Conservation (phyloP, 768 basidiomycete species). For the Rhodotorula taiwanensis region DNA sequence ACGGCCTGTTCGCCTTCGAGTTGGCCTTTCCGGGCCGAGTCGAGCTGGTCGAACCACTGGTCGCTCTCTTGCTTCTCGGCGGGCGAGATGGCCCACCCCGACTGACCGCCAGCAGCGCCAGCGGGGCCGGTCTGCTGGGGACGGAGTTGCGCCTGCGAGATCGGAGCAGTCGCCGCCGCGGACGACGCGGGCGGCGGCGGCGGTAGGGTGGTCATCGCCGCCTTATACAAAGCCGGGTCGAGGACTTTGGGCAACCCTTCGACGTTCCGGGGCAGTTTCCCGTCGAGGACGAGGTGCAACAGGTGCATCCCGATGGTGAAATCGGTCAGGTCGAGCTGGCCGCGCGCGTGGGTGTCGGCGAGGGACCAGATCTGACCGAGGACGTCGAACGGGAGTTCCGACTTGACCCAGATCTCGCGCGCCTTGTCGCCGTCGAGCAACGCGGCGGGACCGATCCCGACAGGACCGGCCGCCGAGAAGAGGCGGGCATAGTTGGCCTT, state of each 20-base stretch:
- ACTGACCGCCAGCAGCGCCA: constrained; percentile 18
- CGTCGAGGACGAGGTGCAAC: constrained; percentile 85
- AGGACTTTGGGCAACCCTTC: constrained; percentile 52
- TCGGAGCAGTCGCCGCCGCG: constrained; percentile 2
- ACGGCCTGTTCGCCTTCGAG: constrained; percentile 92
- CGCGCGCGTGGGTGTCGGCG: constrained; percentile 89
- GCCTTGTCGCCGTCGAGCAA: constrained; percentile 80
- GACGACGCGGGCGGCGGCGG: constrained; percentile 15
- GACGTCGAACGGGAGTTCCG: constrained; percentile 74
- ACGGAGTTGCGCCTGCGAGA: not conserved
- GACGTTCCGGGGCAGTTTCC: constrained; percentile 54
- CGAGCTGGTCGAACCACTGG: constrained; percentile 71
- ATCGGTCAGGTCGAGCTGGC: constrained; percentile 77
- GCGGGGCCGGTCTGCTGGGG: too few species aligned
- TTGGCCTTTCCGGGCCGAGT: constrained; percentile 58
- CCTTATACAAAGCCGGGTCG: constrained; percentile 34
- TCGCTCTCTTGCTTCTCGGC: constrained; percentile 73
- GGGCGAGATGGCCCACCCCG: constrained; percentile 83
- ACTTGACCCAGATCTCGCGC: constrained; percentile 82
- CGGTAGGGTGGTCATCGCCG: constrained; percentile 21
- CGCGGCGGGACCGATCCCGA: constrained; percentile 65
- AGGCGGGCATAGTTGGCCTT: constrained; percentile 72
- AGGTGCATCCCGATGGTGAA: constrained; percentile 79
- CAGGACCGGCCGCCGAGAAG: constrained; percentile 56
- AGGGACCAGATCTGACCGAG: constrained; percentile 91